Base-by-base conservation (phyloP, 805 yeast species). In the Maudiozyma pseudohumilis region DNA sequence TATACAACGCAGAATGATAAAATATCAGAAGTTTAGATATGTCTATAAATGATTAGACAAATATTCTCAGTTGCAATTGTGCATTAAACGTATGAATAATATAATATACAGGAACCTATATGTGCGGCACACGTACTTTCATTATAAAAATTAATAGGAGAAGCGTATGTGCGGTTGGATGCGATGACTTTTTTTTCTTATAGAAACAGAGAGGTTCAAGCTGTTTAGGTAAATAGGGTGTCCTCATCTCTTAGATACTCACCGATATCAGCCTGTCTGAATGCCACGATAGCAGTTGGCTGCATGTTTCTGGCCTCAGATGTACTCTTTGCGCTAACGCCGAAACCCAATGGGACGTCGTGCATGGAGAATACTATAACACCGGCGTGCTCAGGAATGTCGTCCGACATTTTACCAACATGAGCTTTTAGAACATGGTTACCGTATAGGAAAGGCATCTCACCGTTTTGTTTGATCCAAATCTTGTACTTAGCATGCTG, bases 161-260 rank as follows among this genome's bases (percentile, higher is more conserved):
- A 17, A 26, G n/a, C 15, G 15, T 26, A 12, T 26, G 29, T 26
- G 15, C 15, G 3, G 29, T n/a, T 17, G 23, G 23, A 18, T 18
- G 23, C 22, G 23, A 18, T 18, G 32, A 29, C 23, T 29, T 19
- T 18, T 29, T 5, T 12, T 13, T 5, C 16, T 28, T 3, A 12
- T 13, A 26, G 13, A 28, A 28, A 13, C 11, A 11, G 25, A 11
- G 25, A 23, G 24, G n/a, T 7, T 29, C 2, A 15, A 5, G 18
- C 10, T 15, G n/a, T 21, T 53, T 67, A 87, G 19, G 96, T 84
- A 56, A 89, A 89, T 48, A 89, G 65, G 29, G 96, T 86, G 62
- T 92, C 97, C 69, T 92, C 98, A 54, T 92, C 97, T 73, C 98
- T 87, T 56, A 92, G 70, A 56, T 86, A 92, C 63, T 92, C 98